phyloP scores from a whole-genome alignment of 352 stramenopile species.

The Pythium rishiriense region DNA sequence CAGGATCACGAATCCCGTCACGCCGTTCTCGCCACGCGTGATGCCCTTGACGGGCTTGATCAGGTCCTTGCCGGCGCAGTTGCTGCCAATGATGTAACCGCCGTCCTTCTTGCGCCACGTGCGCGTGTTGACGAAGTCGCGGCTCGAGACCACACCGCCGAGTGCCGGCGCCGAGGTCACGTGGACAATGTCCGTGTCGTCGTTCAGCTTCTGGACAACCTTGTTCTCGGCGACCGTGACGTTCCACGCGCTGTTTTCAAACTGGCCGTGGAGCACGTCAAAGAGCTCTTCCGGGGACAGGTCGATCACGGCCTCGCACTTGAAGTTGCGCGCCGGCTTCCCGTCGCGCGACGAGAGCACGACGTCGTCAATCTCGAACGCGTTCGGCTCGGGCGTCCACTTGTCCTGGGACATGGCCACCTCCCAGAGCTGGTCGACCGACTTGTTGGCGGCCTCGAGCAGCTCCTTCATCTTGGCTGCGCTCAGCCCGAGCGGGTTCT shows the following conservation, averaged over 20 bases:
- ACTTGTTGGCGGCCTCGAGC: constrained; percentile 42
- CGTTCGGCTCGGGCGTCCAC: constrained; percentile 63
- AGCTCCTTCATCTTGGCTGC: constrained; percentile 38
- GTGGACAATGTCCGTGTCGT: constrained; percentile 74
- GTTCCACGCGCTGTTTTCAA: constrained; percentile 81
- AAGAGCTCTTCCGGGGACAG: constrained; percentile 78
- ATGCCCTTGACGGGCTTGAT: constrained; percentile 69
- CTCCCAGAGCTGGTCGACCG: constrained; percentile 57
- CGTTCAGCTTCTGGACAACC: constrained; percentile 62
- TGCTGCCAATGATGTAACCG: constrained; percentile 71
- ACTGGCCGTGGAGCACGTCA: constrained; percentile 73
- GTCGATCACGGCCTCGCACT: constrained; percentile 67
- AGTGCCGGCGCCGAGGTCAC: constrained; percentile 67
- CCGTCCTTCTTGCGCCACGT: constrained; percentile 71
- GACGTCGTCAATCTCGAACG: constrained; percentile 54
- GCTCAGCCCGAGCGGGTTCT: constrained; percentile 18
- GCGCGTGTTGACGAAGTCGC: constrained; percentile 81
- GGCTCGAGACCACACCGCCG: constrained; percentile 74
- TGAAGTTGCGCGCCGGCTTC: constrained; percentile 75
- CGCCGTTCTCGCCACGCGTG: constrained; percentile 75
- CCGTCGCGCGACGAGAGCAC: constrained; percentile 66
- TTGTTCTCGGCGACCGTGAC: constrained; percentile 78
- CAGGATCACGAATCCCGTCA: constrained; percentile 74
- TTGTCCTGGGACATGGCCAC: constrained; percentile 49
- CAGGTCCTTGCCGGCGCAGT: constrained; percentile 67